Evolutionary conservation across 176 grass and related monocot genomes (phyloP), one percentile per base, ranked within the genome.

Genomic region (Phragmites australis): DNA sequence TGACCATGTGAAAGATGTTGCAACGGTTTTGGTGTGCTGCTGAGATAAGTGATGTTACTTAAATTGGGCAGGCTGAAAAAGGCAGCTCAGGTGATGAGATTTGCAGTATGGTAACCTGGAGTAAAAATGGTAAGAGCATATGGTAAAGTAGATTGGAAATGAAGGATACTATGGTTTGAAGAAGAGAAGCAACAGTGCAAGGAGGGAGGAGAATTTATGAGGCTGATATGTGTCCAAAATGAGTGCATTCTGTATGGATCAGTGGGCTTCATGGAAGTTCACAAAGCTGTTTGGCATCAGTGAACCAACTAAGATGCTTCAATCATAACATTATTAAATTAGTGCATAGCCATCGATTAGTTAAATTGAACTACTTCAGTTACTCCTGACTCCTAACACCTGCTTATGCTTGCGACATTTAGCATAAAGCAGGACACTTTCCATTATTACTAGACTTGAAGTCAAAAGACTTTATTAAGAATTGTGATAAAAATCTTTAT

Each of bases 201-300:
- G 21, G 66, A 30, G 26, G 29, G 10, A 39, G 9, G 8, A 49
- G 29, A 42, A 40, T 61, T 19, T 37, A 34, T 15, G 65, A 57
- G 8, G 34, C 4, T 1, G 15, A 32, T 43, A 80, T 44, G 62
- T 9, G 12, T 29, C 21, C 12, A 45, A 43, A 60, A 69, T 26
- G 39, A 43, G 76, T 22, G 27, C 48, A 74, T 76, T 89, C 44
- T 81, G 29, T 66, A 80, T 75, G 34, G 21, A 63, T 63, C 72
- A 48, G 62, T n/a, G 5, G 23, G 4, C 26, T 29, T 70, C 11
- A 75, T 76, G 76, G 53, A 85, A 77, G 48, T 58, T 50, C 6
- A 0, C 39, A 69, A 84, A 26, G 2, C 8, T 0, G 2, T 58
- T 65, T 45, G 9, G 18, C 9, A 7, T 56, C 34, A 42, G 8